Base-by-base conservation (phyloP, 345 rosid species). In the Eucalyptus erythrocorys region DNA sequence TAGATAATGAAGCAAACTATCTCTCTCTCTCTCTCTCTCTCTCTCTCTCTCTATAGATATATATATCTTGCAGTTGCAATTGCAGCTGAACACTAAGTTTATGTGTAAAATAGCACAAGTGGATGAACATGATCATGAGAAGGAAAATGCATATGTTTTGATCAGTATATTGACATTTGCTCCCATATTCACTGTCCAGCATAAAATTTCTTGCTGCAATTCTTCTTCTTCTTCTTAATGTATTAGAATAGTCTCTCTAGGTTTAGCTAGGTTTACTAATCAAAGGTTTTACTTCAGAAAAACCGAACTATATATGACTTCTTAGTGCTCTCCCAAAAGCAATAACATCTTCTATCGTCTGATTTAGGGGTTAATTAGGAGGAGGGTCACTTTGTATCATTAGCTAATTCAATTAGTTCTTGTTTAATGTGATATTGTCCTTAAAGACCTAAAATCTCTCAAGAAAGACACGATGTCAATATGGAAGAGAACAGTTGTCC, bases 111-210 rank as follows among this genome's bases (percentile, higher is more conserved):
- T 76, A 37, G 15, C 89, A 86, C 89, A 88, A 86, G 89, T 87
- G 88, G 92, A 93, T 91, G 91, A 92, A 91, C 64, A 59, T 87
- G 13, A 88, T 87, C 79, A 85, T 90, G 88, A 87, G 86, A 90
- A 88, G 91, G 76, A 90, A 89, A 88, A 89, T 85, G 87, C 91
- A 88, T 92, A 91, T 88, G 93, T 49, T 86, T 42, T 40, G 45
- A 76, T 21, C 21, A 19, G 26, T 40, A 76, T 40, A 37, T 37
- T 6, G 82, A 40, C 30, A 76, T 76, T 76, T 76, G 15, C 82
- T 76, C 42, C 47, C 24, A 55, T 85, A 90, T 91, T 91, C 92
- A 93, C 92, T 87, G 85, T 89, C 87, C 89, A n/a, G 79, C 89
- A 50, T n/a, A 86, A 89, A 19, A 71, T 21, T 45, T 87, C 51